Base-by-base conservation (phyloP, 78 protist species). In the Emiliania huxleyi region DNA sequence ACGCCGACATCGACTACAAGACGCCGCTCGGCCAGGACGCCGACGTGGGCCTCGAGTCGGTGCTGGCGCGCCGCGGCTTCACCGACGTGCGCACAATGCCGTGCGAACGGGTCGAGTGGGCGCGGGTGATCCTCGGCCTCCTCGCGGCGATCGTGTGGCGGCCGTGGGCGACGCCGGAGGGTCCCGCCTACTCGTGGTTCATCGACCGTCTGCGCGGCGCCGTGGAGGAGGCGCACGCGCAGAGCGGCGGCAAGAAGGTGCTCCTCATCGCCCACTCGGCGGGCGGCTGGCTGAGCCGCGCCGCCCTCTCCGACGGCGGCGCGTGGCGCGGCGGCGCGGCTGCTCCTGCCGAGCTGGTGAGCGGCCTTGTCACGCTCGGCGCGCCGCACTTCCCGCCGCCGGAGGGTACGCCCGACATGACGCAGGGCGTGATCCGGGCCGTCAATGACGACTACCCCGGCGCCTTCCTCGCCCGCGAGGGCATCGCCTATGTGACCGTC, bases 331-430 rank as follows among this genome's bases (percentile, higher is more conserved):
- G n/a, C n/a, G n/a, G n/a, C n/a, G n/a, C n/a, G n/a, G n/a, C n/a
- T n/a, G n/a, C n/a, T n/a, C n/a, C n/a, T n/a, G n/a, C n/a, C n/a
- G n/a, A n/a, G 29, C 21, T 21, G 12, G 85, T 75, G 46, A 1
- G 26, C 45, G 85, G 45, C 46, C 33, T 75, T 11, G 85, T 75
- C 45, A 75, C 85, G 42, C 85, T 75, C 29, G 85, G 85, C 45
- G 2, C 85, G 46, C 85, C 85, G 85, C 85, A 75, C 46, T 1
- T 22, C 23, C 29, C 85, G 85, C 85, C 85, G 46, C 85, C 85
- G 23, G 40, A 23, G 26, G 79, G 40, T 33, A 5, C 19, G 15
- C n/a, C n/a, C n/a, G 19, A 15, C 35, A 40, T 5, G 38, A 23
- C 1, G 40, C 19, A 15, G 29, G 11, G n/a, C n/a, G n/a, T n/a